Evolutionary conservation across 164 flowering plant genomes (phyloP), one percentile per base, ranked within the genome.

Genomic region (Buxus sempervirens): DNA sequence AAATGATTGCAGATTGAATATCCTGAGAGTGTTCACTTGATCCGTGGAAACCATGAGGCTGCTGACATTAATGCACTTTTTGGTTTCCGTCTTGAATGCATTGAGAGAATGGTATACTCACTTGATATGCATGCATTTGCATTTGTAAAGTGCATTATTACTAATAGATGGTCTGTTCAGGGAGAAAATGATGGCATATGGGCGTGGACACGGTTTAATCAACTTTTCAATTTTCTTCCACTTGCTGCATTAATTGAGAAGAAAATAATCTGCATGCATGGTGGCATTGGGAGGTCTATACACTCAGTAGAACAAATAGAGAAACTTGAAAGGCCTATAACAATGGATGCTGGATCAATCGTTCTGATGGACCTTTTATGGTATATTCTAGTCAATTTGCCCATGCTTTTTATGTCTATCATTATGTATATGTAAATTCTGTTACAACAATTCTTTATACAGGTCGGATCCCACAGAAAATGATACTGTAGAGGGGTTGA

Each of bases 381-480:
- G 98, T 91, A 78, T 71, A 62, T 41, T 26, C 10, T 38, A 36
- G 23, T 58, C 53, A 66, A 36, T 23, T 56, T 26, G 21, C 19
- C 15, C 23, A 12, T 53, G n/a, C 45, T 49, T 62, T 49, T 21
- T 1, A 2, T 38, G 49, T 38, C 19, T 56, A 4, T 54, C 12
- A 63, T 57, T 62, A 14, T 58, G 38, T 32, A 3, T 42, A 27
- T 27, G 53, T 9, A 28, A 7, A 25, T 41, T 16, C 67, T 63
- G 10, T 19, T 45, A n/a, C 28, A 26, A 20, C 15, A 55, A 72
- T 53, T 64, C 23, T 54, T 24, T 73, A 13, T 72, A 41, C 83
- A 96, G 99, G 99, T 96, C 99, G 65, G 99, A 96, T 78, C 99
- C 99, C 60, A 96, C 99, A 53, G 98, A 93, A 76, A 96, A 96